These are phyloP conservation scores for Pythium utonaiense DNA, from an alignment of 352 stramenopile genomes.

Conservation along the genomic window DNA sequence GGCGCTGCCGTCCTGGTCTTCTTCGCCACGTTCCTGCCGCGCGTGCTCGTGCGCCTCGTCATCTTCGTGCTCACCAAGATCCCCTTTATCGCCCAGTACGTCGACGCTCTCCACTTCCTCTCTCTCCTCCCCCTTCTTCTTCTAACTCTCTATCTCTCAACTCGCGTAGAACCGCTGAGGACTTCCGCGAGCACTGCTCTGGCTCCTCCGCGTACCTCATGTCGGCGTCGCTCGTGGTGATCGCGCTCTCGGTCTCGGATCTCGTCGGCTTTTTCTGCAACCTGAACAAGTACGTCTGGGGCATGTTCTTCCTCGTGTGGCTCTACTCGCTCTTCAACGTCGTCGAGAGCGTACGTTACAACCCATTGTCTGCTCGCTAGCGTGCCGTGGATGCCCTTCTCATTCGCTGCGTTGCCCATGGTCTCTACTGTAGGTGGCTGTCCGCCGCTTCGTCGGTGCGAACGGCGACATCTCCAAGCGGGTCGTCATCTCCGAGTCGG, in stretches of 20 bases:
- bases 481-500: constrained; percentile 86
- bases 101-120: background rate
- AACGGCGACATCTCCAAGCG: constrained; percentile 84
- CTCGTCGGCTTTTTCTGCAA: constrained; percentile 67
- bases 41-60: constrained; percentile 76
- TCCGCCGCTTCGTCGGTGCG: constrained; percentile 73
- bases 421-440: constrained; percentile 51
- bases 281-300: constrained; percentile 83
- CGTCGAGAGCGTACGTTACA: constrained; percentile 65
- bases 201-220: constrained; percentile 83
- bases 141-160: too few relatives aligned
- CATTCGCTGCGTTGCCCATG: background rate
- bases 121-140: too few relatives aligned
- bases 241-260: constrained; percentile 54
- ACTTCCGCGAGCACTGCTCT: constrained; percentile 77
- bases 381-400: background rate
- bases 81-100: constrained; percentile 79
- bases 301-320: constrained; percentile 87
- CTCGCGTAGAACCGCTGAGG: constrained; percentile 57
- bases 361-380: background rate
- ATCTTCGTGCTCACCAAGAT: constrained; percentile 87
- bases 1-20: constrained; percentile 76
- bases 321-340: constrained; percentile 89
- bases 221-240: constrained; percentile 66
- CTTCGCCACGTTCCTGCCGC: constrained; percentile 84